Base-by-base conservation (phyloP, 2,329 filamentous ascomycete genomes). In the Colletotrichum gigasporum region DNA sequence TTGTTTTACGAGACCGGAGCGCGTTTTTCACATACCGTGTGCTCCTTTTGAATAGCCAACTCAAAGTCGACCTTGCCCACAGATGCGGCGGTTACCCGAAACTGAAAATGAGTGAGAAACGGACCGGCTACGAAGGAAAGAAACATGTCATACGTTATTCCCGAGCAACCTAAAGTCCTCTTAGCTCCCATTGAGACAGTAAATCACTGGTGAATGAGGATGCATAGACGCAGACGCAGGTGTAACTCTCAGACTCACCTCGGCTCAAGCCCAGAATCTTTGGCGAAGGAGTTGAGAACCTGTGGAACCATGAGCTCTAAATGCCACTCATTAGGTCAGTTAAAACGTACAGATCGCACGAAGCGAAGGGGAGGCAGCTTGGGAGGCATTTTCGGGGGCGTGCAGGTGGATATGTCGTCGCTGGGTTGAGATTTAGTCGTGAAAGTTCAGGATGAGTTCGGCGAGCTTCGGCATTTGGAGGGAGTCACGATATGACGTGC, bases 261-360 rank as follows among this genome's bases (percentile, higher is more conserved):
- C 75, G 93, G 93, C 77, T 97, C 95, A 18, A 98, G 80, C 6
- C 94, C 94, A 5, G 94, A 97, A 68, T 93, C 91, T 69, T 87
- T 86, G 80, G 92, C 88, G 77, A 97, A 97, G 2, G 92, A 94
- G 75, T 91, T 91, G 82, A 93, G 86, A 47, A 96, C 93, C 93
- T 96, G 63, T 16, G 16, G 37, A 12, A 30, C 62, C 39, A 60
- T 65, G 39, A 58, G 63, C 9, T 2, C 14, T 7, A 2, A 3
- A 28, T 11, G 34, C 32, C 2, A 3, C 28, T 18, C 28, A 32
- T 41, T 28, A 53, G 9, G 16, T 14, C 47, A 14, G 9, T 10
- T 4, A n/a, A 48, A 1, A 74, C 85, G 69, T 78, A 91, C 89
- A 44, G 87, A 88, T 77, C 83, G 82, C 12, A 92, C 68, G 48